Base-by-base conservation (phyloP, 306 rosid species). In the Cyamopsis tetragonoloba region DNA sequence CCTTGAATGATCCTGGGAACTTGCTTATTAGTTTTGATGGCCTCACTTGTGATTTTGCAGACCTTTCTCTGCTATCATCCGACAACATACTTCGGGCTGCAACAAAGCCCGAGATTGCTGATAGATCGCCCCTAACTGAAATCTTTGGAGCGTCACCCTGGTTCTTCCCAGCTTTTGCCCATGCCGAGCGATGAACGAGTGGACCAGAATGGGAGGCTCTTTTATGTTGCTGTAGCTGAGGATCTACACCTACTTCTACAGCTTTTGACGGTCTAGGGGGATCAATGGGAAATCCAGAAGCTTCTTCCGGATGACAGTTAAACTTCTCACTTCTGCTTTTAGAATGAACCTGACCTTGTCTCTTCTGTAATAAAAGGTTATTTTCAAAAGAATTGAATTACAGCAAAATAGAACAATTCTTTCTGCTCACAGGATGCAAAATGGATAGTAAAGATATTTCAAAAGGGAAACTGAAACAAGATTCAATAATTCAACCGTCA, bases 181-280 rank as follows among this genome's bases (percentile, higher is more conserved):
- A n/a, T 31, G 97, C 92, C 30, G 91, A 66, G 3, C 91, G 93
- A 74, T 89, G 88, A 62, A 88, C 78, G 68, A 93, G 86, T 39
- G 99, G 99, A 72, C 99, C 99, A 27, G 99, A 93, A 81, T 93
- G 99, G 11, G 99, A 93, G 67, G 90, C 97, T 86, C 96, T 83
- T 81, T 93, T 93, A 61, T 84, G 95, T 58, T 85, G 88, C 23
- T 66, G 87, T 63, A 70, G 75, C 70, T 73, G 90, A 63, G 79
- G 58, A 43, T 81, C 93, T 14, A 34, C 28, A 8, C 83, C 64
- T 47, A 23, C 82, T 77, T 92, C 96, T 35, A 66, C 83, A 38
- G 81, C 85, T 61, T 93, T 95, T 46, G 96, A 93, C 32, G 88
- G 87, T 78, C 99, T 83, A 27, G 99, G 99, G 19, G 99, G 99